phyloP scores from a whole-genome alignment of 2,329 filamentous ascomycete genomes.

The Diplodia intermedia region DNA sequence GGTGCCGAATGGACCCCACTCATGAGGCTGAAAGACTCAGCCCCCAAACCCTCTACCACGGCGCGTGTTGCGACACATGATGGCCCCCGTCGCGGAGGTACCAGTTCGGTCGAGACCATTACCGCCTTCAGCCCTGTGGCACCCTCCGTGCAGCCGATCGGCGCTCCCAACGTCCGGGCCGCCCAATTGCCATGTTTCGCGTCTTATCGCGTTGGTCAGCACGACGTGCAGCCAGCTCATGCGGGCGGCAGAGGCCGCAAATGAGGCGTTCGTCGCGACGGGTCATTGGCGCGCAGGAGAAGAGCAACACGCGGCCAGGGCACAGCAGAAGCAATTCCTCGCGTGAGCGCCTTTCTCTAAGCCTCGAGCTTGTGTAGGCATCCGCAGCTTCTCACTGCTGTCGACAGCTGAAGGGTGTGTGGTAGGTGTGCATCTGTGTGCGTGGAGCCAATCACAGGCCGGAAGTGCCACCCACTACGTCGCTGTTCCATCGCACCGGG shows the following conservation, averaged over 20 bases:
- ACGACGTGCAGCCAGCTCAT: neutral
- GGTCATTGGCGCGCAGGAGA: neutral
- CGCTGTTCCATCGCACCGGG: too few species aligned
- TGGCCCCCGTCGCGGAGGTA: too few species aligned
- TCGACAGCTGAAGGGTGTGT: too few species aligned
- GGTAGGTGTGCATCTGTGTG: too few species aligned
- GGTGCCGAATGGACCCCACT: neutral
- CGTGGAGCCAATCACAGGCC: too few species aligned
- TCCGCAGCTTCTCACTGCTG: too few species aligned
- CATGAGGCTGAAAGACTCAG: conserved; percentile 4
- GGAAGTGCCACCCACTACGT: too few species aligned
- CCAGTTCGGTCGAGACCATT: neutral
- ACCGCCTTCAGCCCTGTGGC: neutral
- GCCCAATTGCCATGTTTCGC: neutral
- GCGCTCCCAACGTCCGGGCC: neutral
- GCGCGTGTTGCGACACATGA: neutral
- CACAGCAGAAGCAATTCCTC: too few species aligned
- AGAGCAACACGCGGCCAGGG: neutral
- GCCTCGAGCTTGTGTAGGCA: too few species aligned
- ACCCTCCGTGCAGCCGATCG: neutral
- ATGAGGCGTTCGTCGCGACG: neutral
- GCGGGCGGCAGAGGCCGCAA: neutral
- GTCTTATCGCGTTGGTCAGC: neutral
- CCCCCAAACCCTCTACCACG: neutral
- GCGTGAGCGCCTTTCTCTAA: too few species aligned